Evolutionary conservation across 1,284 basidiomycete species (phyloP), one percentile per base, ranked within the genome.

Genomic region (Leucoagaricus sp.): DNA sequence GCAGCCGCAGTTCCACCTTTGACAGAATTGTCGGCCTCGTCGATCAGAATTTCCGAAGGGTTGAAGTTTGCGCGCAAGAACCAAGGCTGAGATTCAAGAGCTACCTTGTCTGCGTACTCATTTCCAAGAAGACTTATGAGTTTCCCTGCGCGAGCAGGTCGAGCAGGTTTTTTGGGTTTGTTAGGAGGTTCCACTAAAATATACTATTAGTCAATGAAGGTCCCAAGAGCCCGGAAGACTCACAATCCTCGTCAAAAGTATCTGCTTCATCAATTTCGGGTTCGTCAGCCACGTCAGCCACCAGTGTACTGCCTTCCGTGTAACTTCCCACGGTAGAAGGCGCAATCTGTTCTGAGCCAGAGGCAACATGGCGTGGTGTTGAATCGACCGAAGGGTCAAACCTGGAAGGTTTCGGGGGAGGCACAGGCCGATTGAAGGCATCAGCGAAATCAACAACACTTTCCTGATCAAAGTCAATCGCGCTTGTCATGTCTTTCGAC

Each of bases 1-100:
- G 94, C 93, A 13, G 83, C 75, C 10, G 96, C 79, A 0, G 95
- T 96, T 1, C 94, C 96, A 23, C 92, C 96, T 55, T 90, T 86
- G 55, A 98, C 89, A 57, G 82, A 79, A 36, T 89, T 88, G 67
- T 94, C 93, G 3, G 88, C 81, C 64, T 94, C 91, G 21, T 56
- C 54, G 64, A 97, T 85, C 60, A 93, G 71, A 62, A 98, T 91
- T 62, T 97, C 94, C 12, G 82, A 81, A 47, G 87, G 83, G 54
- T 81, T 83, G 69, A 93, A 94, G 64, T 91, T 90, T 3, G 90
- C 84, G 19, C 85, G 85, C 54, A 98, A 78, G 74, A 91, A 96
- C 93, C 92, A 94, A 2, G 94, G 92, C 65, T 83, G 89, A 60
- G 74, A 68, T 60, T 84, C 78, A 13, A 79, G 76, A 58, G 80